Evolutionary conservation across 345 rosid genomes (phyloP).

Genomic region (Acer saccharum): DNA sequence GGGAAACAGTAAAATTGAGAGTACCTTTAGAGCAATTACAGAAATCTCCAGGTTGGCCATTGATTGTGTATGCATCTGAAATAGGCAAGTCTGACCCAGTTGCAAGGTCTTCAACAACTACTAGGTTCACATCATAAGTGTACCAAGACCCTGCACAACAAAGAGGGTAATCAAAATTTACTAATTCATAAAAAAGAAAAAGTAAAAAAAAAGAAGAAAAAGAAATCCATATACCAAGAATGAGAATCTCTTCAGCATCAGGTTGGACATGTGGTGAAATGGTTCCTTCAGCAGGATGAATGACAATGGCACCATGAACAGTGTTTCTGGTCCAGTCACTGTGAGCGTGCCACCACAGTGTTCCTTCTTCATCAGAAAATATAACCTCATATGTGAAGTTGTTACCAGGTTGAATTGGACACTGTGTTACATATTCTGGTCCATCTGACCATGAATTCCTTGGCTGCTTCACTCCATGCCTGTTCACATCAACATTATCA

Average conservation of each 20-base stretch:
- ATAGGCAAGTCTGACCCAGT: conserved; percentile 11
- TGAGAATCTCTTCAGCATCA: conserved; percentile 15
- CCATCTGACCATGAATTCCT: conserved; percentile 43
- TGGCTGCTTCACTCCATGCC: conserved; percentile 36
- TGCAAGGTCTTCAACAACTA: not conserved
- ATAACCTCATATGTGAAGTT: conserved; percentile 32
- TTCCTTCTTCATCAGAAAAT: conserved; percentile 34
- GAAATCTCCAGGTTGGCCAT: conserved; percentile 20
- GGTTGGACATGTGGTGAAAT: conserved; percentile 26
- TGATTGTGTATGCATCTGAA: conserved; percentile 7
- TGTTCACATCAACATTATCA: not conserved
- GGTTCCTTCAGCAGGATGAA: conserved; percentile 11
- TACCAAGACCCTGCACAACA: conserved; percentile 24
- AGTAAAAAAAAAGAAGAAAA: too few relatives aligned
- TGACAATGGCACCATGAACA: conserved; percentile 35
- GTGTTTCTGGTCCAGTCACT: conserved; percentile 33
- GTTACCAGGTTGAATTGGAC: conserved; percentile 29
- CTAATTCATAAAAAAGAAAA: too few relatives aligned
- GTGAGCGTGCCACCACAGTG: not conserved
- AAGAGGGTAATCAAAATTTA: not conserved
- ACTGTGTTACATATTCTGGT: conserved; percentile 39
- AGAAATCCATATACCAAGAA: conserved; percentile 21
- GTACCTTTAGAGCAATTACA: conserved; percentile 29
- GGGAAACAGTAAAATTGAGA: too few relatives aligned
- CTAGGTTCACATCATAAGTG: conserved; percentile 15